phyloP scores from a whole-genome alignment of 2,329 filamentous ascomycete species.

The Colletotrichum lupini region DNA sequence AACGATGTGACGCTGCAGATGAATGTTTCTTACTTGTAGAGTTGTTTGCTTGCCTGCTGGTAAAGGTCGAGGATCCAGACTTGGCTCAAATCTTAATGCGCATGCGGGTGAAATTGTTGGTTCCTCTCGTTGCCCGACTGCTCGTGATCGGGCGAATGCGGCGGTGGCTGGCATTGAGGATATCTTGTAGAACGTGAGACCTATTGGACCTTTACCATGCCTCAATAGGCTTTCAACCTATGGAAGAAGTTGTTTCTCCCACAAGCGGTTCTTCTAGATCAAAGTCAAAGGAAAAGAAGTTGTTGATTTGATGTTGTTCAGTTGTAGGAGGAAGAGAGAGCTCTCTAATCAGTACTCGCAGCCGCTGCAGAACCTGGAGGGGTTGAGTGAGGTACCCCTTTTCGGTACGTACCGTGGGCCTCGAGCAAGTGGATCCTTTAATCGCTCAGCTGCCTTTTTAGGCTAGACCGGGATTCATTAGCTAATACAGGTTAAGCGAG shows the following conservation, averaged over 20 bases:
- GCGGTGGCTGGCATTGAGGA: not conserved
- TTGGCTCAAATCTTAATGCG: slow-evolving; percentile 1
- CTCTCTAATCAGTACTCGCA: no score
- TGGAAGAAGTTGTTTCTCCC: rapidly evolving
- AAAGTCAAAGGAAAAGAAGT: not conserved
- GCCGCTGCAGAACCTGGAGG: not conserved
- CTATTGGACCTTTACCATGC: not conserved
- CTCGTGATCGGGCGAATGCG: not conserved
- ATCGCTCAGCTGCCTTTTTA: not conserved
- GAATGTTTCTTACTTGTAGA: not conserved
- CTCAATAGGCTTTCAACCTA: no score
- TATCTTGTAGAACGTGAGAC: not conserved
- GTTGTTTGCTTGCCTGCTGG: not conserved
- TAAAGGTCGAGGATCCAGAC: not conserved
- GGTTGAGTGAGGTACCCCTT: not conserved
- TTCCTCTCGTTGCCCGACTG: not conserved
- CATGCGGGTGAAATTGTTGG: not conserved
- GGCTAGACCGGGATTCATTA: not conserved
- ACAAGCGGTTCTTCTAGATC: no score
- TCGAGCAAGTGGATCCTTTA: not conserved
- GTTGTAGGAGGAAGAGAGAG: no score
- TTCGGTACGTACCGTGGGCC: not conserved
- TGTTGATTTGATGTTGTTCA: not conserved
- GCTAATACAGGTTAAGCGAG: not conserved
- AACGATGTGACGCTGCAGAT: slow-evolving; percentile 2